phyloP scores from a whole-genome alignment of 495 filamentous ascomycete genomes.

The Penicillium fimorum region DNA sequence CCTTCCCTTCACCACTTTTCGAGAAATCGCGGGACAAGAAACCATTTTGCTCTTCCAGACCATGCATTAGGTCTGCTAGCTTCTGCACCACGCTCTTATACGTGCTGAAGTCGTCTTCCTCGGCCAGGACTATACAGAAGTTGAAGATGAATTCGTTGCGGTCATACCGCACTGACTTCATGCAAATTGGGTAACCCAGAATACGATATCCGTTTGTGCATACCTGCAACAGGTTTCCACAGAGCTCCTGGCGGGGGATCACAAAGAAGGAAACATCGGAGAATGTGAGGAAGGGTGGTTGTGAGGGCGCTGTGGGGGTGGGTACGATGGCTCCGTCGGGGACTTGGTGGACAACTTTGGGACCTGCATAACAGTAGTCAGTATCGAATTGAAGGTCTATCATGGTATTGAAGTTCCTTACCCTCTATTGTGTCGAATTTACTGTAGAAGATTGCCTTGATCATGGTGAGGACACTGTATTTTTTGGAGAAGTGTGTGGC shows the following conservation, averaged over 20 bases:
- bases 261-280: slow-evolving; percentile 80
- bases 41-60: slow-evolving; percentile 80
- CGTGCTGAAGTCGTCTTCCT: slow-evolving; percentile 60
- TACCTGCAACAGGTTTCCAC: slow-evolving; percentile 75
- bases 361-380: slow-evolving; percentile 53
- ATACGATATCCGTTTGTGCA: slow-evolving; percentile 75
- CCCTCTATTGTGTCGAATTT: slow-evolving; percentile 90
- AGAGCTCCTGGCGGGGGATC: slow-evolving; percentile 89
- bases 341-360: slow-evolving; percentile 61
- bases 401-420: slow-evolving; percentile 30
- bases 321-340: slow-evolving; percentile 69
- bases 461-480: slow-evolving; percentile 46
- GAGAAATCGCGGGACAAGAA: slow-evolving; percentile 58
- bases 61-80: slow-evolving; percentile 78
- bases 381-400: slow-evolving; percentile 11
- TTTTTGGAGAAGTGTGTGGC: slow-evolving; percentile 8
- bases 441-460: slow-evolving; percentile 94
- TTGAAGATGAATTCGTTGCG: slow-evolving; percentile 99
- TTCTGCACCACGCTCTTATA: slow-evolving; percentile 85
- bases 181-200: slow-evolving; percentile 85
- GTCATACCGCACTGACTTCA: slow-evolving; percentile 69
- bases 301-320: slow-evolving; percentile 46
- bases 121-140: slow-evolving; percentile 81
- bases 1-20: slow-evolving; percentile 54
- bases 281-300: slow-evolving; percentile 76